These are phyloP conservation scores for Coelastrella sp. DNA, from an alignment of 139 green algal genomes.

Conservation along the genomic window DNA sequence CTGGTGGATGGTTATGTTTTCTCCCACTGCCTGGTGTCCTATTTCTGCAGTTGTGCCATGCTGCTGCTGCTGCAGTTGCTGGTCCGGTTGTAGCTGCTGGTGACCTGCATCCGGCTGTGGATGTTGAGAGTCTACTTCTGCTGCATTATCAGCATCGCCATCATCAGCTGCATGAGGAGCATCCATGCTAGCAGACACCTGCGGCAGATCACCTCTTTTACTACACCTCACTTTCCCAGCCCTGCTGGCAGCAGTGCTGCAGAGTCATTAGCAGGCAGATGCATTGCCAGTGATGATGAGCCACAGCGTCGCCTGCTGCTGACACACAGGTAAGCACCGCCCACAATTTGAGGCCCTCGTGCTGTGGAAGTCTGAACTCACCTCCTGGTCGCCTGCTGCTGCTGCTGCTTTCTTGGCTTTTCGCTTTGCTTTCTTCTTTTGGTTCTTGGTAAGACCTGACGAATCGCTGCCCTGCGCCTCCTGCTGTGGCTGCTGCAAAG, in stretches of 20 bases:
- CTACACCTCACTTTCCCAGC: too few species aligned
- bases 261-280: too few species aligned
- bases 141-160: neutral
- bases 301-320: too few species aligned
- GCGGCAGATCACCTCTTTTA: neutral
- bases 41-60: neutral
- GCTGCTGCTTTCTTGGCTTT: slow-evolving; percentile 80
- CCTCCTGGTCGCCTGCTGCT: slow-evolving; percentile 35
- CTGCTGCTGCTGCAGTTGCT: slow-evolving; percentile 12
- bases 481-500: neutral
- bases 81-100: neutral
- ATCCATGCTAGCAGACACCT: slow-evolving; percentile 42
- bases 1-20: neutral
- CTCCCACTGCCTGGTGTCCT: neutral
- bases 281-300: too few species aligned
- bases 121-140: slow-evolving; percentile 1
- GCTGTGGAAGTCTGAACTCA: neutral
- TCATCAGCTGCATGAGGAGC: slow-evolving; percentile 7
- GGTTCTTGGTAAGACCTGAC: slow-evolving; percentile 82
- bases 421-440: slow-evolving; percentile 93
- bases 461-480: neutral
- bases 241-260: too few species aligned
- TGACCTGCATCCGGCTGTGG: neutral
- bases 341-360: too few species aligned
- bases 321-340: too few species aligned